Evolutionary conservation across 306 rosid species (phyloP), one percentile per base, ranked within the genome.

Genomic region (Myrica gale): DNA sequence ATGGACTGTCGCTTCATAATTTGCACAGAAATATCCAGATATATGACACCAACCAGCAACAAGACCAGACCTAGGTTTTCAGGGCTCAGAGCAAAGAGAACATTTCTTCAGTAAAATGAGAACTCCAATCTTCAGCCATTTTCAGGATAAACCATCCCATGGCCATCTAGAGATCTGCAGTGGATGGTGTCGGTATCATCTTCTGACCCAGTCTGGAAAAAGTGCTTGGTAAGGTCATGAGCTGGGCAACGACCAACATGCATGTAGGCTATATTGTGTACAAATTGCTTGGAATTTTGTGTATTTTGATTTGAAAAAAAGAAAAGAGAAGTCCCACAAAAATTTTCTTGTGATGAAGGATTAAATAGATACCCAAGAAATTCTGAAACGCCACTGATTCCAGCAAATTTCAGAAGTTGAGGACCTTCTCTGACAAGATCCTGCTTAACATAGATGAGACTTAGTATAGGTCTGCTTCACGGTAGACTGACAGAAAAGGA

Each of bases 381-480:
- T 78, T 92, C 97, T 6, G 93, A 92, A 63, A 90, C 74, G 12
- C 99, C 97, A 32, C 97, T 97, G 69, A 95, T 90, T 77, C 99
- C 97, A 47, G 97, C 93, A 85, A 92, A 89, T 74, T 87, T 90
- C 76, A 95, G 88, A 68, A 97, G 91, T 82, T 80, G 78, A 39
- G 93, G 88, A 67, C 99, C 99, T 87, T 92, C 99, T 74, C 86
- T 89, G 72, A 76, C 67, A 71, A 95, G 96, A 89, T 92, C 99
- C 99, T 95, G 91, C 54, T 75, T 84, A 88, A 78, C 13, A 77
- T 62, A 75, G 50, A 82, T 21, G 65, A 81, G 65, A 48, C 48
- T 58, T 54, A n/a, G 62, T 43, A 78, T 58, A 75, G 76, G 73
- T 21, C 41, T 51, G 23, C 17, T 74, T 66, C 57, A 75, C 23